A percentile compares a stretch with the other conserved stretches of the same genome.
phyloP scores from a whole-genome alignment of 441 rosid genomes.

The Breynia disticha region DNA sequence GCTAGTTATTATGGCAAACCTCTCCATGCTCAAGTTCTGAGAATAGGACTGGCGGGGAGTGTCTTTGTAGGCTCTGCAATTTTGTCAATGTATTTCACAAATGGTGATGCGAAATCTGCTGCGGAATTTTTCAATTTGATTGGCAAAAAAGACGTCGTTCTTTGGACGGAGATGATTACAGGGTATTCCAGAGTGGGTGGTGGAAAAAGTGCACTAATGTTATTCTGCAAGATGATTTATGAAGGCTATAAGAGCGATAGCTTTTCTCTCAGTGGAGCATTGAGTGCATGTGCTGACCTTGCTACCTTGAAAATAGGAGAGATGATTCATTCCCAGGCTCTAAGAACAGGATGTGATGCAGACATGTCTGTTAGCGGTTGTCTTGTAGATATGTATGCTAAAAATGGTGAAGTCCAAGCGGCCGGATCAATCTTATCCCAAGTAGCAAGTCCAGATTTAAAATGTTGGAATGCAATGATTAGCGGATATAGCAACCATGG shows the following conservation, averaged over 20 bases:
- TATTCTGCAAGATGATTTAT: constrained; percentile 43
- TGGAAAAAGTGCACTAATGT: constrained; percentile 40
- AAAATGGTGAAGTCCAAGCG: constrained; percentile 49
- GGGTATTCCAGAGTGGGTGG: constrained; percentile 65
- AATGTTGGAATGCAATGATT: constrained; percentile 83
- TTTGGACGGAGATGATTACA: constrained; percentile 89
- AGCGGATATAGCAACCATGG: constrained; percentile 73
- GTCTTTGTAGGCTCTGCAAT: constrained; percentile 63
- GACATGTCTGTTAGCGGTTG: constrained; percentile 65
- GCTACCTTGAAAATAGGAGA: constrained; percentile 65
- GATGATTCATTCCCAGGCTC: constrained; percentile 52
- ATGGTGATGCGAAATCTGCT: constrained; percentile 48
- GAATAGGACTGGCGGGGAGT: constrained; percentile 45
- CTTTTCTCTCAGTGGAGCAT: constrained; percentile 65
- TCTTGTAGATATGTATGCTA: constrained; percentile 72
- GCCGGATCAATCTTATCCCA: constrained; percentile 44
- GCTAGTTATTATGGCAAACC: constrained; percentile 40
- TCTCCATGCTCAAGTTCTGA: constrained; percentile 55
- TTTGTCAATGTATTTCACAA: constrained; percentile 65
- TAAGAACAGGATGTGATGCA: constrained; percentile 42
- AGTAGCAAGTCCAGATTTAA: constrained; percentile 54
- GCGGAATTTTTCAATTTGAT: constrained; percentile 33
- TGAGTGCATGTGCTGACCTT: constrained; percentile 75
- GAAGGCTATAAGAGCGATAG: constrained; percentile 50
- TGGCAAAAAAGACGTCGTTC: constrained; percentile 52